Evolutionary conservation across 805 yeast genomes (phyloP).

Genomic region (Candida krabiensis): DNA sequence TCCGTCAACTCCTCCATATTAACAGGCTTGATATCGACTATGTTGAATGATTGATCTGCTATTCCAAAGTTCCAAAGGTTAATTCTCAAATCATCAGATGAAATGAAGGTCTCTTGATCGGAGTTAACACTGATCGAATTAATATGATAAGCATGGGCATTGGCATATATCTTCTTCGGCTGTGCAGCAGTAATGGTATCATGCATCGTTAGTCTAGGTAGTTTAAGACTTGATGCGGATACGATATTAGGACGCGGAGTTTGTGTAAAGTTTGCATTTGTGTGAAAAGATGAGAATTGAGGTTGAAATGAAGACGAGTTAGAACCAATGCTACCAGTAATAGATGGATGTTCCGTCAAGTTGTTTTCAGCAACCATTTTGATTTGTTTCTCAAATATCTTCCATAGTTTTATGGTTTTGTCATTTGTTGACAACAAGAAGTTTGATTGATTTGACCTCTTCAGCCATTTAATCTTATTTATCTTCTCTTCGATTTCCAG

Average conservation of each 20-base stretch:
- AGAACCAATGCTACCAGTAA: constrained; percentile 1
- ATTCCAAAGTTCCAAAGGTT: constrained; percentile 94
- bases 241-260: constrained; percentile 14
- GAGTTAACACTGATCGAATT: constrained; percentile 92
- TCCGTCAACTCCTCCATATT: constrained; percentile 99
- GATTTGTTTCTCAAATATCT: constrained; percentile 86
- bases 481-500: constrained; percentile 97
- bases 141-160: constrained; percentile 98
- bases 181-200: constrained; percentile 94
- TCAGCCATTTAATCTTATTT: constrained; percentile 96
- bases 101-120: constrained; percentile 92
- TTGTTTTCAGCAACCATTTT: constrained; percentile 92
- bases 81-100: constrained; percentile 91
- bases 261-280: constrained; percentile 23
- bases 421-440: constrained; percentile 90
- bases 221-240: constrained; percentile 48
- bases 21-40: constrained; percentile 96
- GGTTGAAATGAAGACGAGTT: constrained; percentile 17
- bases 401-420: constrained; percentile 98
- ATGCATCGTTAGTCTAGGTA: constrained; percentile 90
- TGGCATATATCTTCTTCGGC: constrained; percentile 86
- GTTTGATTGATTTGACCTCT: constrained; percentile 84
- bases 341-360: constrained; percentile 45
- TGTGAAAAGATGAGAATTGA: constrained; percentile 28
- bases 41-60: constrained; percentile 93